These are phyloP conservation scores for Capronia americana DNA, from an alignment of 2,329 filamentous ascomycete genomes.

Conservation along the genomic window DNA sequence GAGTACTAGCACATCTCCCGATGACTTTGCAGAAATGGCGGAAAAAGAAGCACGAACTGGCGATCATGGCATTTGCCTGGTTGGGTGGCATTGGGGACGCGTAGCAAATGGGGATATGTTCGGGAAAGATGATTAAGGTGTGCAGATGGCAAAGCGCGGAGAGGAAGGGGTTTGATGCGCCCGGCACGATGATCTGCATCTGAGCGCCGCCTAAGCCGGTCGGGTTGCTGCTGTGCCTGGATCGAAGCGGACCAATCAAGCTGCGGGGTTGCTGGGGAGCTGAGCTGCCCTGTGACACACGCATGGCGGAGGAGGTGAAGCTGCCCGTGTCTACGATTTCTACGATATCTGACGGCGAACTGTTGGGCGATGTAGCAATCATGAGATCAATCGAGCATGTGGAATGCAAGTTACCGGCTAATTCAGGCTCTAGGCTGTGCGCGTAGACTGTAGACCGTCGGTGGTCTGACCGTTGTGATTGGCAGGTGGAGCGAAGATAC, in stretches of 20 bases:
- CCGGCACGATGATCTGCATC: conserved; percentile 29
- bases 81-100: conserved; percentile 6
- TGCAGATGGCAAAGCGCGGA: conserved; percentile 1
- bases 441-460: background rate
- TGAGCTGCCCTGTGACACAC: conserved; percentile 12
- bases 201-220: conserved; percentile 17
- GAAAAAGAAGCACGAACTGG: conserved; percentile 1
- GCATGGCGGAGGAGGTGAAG: background rate
- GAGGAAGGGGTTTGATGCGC: background rate
- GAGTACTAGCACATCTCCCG: conserved; percentile 48
- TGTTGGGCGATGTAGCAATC: background rate
- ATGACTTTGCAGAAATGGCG: background rate
- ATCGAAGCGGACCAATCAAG: conserved; percentile 34
- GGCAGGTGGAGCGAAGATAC: conserved; percentile 1
- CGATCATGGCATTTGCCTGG: conserved; percentile 11
- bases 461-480: conserved; percentile 2
- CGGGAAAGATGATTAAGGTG: conserved; percentile 20
- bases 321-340: background rate
- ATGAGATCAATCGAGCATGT: background rate
- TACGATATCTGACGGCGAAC: background rate
- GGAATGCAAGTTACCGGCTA: background rate
- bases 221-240: conserved; percentile 31
- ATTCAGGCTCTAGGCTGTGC: background rate
- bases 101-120: conserved; percentile 24
- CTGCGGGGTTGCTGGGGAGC: background rate